A percentile compares a stretch with the other conserved stretches of the same genome.
phyloP scores from a whole-genome alignment of 169 alveolate genomes.

The Plasmodium gonderi region DNA sequence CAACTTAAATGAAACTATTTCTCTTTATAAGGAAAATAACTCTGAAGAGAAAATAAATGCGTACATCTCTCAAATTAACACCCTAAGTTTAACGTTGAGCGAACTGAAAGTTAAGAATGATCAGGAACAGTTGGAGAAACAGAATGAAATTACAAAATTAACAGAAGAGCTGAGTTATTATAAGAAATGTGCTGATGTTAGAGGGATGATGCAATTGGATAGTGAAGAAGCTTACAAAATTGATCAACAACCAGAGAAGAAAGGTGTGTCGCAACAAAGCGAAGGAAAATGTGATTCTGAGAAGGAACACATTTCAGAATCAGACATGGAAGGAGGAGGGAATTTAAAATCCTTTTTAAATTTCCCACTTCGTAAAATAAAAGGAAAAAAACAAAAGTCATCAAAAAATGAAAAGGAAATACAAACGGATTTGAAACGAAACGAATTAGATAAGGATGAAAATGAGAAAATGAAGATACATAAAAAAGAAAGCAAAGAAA shows the following conservation, averaged over 20 bases:
- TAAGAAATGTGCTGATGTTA: background rate
- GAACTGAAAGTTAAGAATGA: background rate
- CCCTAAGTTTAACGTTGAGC: background rate
- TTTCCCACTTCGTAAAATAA: conserved; percentile 5
- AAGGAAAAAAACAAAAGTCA: background rate
- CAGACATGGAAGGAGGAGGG: conserved; percentile 11
- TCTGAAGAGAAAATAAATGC: background rate
- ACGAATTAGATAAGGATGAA: background rate
- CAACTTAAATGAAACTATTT: background rate
- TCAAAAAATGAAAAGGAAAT: conserved; percentile 10
- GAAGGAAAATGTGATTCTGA: background rate
- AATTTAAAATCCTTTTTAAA: conserved; percentile 32
- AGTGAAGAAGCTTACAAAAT: background rate
- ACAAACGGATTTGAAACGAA: background rate
- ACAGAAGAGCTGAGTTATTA: conserved; percentile 8
- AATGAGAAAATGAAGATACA: background rate
- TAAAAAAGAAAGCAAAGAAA: background rate
- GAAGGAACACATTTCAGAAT: conserved; percentile 30
- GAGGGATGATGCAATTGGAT: too few species aligned
- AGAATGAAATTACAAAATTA: background rate
- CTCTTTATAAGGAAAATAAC: background rate
- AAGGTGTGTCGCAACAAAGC: background rate
- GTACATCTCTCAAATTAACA: conserved; percentile 1
- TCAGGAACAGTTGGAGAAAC: conserved; percentile 12
- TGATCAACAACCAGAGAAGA: background rate